Base-by-base conservation (phyloP, 2,329 filamentous ascomycete species). In the Apiospora phragmitis region DNA sequence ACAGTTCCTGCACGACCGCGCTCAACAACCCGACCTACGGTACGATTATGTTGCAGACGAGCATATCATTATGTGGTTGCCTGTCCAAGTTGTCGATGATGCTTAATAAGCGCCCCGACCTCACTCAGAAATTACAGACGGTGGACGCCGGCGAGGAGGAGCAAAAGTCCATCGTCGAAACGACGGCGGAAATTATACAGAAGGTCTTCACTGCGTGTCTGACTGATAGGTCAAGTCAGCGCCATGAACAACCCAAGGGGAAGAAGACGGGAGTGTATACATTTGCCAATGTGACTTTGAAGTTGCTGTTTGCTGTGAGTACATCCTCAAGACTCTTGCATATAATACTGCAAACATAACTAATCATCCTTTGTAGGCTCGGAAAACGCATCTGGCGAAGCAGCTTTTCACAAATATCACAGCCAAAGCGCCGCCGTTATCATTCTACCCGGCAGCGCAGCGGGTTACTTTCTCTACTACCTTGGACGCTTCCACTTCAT, bases 391-490 rank as follows among this genome's bases (percentile, higher is more conserved):
- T 72, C 91, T 94, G 70, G 94, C 94, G 21, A 93, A 93, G 74
- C 94, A 95, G 80, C 93, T 98, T 76, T 96, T 98, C 79, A 92
- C 91, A 74, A 97, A 96, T 78, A 95, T 98, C 73, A 91, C 91
- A 67, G 91, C 93, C 70, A 92, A 93, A 74, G 95, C 93, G 0
- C 94, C 94, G 0, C 93, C 94, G 0, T 83, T 98, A 16, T 87
- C 89, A 1, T 88, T 93, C 68, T 98, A 97, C 77, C 94, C 95
- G 2, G 94, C 93, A 29, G 89, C 92, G 7, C 93, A 98, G 79
- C 90, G 94, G 67, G 94, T 97, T 68, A 97, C 94, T 98, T 95
- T 76, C 90, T 98, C 18, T 98, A 97, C 83, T 97, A 97, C 79
- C 91, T 98, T 7, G 95, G 95, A 24, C 92, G 94, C 71, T 98